Conservation (phyloP, 2,329 filamentous ascomycete species). For the Cladobotryum mycophilum region DNA sequence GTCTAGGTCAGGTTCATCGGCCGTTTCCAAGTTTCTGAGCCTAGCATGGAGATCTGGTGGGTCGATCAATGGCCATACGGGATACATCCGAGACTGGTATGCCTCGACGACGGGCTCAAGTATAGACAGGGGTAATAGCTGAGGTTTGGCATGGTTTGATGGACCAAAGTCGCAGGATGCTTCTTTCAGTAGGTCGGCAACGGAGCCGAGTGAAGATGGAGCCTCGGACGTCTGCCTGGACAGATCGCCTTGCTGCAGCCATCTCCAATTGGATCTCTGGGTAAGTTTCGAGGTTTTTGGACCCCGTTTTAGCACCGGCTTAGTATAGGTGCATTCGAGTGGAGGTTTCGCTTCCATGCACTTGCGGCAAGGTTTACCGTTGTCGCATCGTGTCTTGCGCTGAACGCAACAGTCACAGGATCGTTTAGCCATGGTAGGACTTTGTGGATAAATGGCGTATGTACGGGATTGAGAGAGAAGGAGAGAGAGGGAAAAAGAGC, state of each 20-base stretch:
- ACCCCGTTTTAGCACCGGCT: slow-evolving; percentile 13
- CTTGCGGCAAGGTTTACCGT: slow-evolving; percentile 9
- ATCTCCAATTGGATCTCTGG: slow-evolving; percentile 7
- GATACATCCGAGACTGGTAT: slow-evolving; percentile 8
- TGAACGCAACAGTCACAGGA: slow-evolving; percentile 11
- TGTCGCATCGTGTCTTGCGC: slow-evolving; percentile 11
- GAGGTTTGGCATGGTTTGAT: background rate
- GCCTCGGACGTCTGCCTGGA: background rate
- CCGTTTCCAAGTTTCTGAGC: background rate
- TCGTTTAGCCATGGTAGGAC: slow-evolving; percentile 7
- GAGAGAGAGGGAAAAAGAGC: background rate
- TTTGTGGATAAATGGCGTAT: background rate
- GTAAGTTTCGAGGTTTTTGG: slow-evolving; percentile 12
- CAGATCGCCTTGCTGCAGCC: background rate
- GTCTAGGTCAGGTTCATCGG: background rate
- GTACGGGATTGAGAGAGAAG: background rate
- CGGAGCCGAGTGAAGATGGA: too few relatives aligned
- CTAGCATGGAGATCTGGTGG: background rate
- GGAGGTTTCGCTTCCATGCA: slow-evolving; percentile 9
- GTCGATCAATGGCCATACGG: slow-evolving; percentile 7
- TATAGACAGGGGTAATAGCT: background rate
- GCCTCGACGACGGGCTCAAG: slow-evolving; percentile 4
- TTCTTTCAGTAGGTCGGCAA: background rate
- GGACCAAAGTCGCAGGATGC: background rate
- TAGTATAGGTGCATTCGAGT: slow-evolving; percentile 13